phyloP scores from a whole-genome alignment of 2,329 filamentous ascomycete genomes.

The Ascocoryne sarcoides region DNA sequence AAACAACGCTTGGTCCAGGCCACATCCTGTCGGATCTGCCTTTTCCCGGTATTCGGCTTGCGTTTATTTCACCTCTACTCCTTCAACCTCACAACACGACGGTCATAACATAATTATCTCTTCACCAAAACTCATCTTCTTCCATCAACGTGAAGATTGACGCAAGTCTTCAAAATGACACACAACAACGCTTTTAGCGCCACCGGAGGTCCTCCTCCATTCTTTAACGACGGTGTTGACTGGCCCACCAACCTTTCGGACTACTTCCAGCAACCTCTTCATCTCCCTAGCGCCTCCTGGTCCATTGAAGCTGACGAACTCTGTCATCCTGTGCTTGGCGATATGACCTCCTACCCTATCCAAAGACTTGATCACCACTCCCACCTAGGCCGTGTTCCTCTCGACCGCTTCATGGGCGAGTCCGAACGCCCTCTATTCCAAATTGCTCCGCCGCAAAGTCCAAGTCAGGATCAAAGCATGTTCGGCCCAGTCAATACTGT shows the following conservation, averaged over 20 bases:
- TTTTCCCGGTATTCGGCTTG: too few relatives aligned
- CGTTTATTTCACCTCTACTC: too few relatives aligned
- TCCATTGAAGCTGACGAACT: neutral
- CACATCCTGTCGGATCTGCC: too few relatives aligned
- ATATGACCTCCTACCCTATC: neutral
- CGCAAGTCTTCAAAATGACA: too few relatives aligned
- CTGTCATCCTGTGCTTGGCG: neutral
- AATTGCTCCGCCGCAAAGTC: slow-evolving; percentile 3
- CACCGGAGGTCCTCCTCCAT: neutral
- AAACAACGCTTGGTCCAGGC: too few relatives aligned
- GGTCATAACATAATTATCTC: too few relatives aligned
- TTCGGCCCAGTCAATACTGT: neutral
- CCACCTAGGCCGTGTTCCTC: too few relatives aligned
- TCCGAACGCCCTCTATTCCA: slow-evolving; percentile 12
- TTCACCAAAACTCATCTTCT: too few relatives aligned
- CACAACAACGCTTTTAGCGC: slow-evolving; percentile 2
- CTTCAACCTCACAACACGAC: too few relatives aligned
- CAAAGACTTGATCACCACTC: neutral
- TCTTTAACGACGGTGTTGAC: neutral
- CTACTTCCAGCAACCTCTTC: neutral
- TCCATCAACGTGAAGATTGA: too few relatives aligned
- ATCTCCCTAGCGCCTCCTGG: neutral
- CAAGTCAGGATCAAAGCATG: neutral
- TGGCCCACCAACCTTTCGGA: neutral
- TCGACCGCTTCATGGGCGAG: slow-evolving; percentile 15